Percentiles rank a stretch among this genome's conserved stretches.
phyloP scores from a whole-genome alignment of 495 filamentous ascomycete genomes.

The Cercophora samala region DNA sequence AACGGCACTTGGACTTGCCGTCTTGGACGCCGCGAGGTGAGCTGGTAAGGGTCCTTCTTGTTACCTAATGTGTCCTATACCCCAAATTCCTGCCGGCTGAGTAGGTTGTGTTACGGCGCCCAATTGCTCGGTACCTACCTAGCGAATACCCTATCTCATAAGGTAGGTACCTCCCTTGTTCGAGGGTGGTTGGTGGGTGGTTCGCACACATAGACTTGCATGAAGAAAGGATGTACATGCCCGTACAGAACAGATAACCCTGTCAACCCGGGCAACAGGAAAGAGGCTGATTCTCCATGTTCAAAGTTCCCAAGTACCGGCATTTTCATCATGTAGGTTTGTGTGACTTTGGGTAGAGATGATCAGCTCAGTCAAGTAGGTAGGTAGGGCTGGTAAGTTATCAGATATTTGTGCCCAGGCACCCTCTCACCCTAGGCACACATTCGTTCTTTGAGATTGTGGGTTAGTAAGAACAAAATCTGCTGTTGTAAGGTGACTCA shows the following conservation, averaged over 20 bases:
- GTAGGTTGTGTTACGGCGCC: too few species aligned
- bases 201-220: too few species aligned
- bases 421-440: too few species aligned
- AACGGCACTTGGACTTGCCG: too few species aligned
- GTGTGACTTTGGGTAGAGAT: not conserved
- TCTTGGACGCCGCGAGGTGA: not conserved
- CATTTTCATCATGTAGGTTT: not conserved
- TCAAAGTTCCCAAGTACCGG: not conserved
- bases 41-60: not conserved
- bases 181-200: too few species aligned
- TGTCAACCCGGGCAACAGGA: not conserved
- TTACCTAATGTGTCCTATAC: not conserved
- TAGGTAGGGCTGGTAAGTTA: not conserved
- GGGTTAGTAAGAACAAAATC: too few species aligned
- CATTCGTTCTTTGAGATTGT: too few species aligned
- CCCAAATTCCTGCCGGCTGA: not conserved
- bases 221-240: too few species aligned
- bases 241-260: not conserved
- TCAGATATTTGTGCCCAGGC: too few species aligned
- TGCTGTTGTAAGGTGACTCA: too few species aligned
- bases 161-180: too few species aligned
- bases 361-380: not conserved
- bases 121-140: not conserved
- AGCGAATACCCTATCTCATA: too few species aligned
- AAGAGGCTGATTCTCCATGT: not conserved